Conservation (phyloP, 352 stramenopile species). For the Hyaloperonospora brassicae region DNA sequence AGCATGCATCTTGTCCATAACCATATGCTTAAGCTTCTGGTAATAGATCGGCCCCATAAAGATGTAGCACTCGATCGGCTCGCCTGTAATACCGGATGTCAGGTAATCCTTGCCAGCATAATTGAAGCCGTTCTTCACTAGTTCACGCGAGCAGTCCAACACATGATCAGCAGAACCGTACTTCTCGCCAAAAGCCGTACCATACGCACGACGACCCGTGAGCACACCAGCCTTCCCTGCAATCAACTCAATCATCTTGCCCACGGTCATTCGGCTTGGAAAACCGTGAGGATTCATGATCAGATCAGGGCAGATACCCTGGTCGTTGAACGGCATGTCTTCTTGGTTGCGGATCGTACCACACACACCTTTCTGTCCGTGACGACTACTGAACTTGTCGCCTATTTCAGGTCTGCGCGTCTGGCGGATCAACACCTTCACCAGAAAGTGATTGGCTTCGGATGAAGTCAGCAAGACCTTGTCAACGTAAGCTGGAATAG, state of each 20-base stretch:
- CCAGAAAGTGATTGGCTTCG: slow-evolving; percentile 95
- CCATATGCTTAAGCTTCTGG: slow-evolving; percentile 99
- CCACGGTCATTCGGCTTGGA: slow-evolving; percentile 98
- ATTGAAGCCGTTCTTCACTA: slow-evolving; percentile 97
- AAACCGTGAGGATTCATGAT: slow-evolving; percentile 99
- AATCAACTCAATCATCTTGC: slow-evolving; percentile 99
- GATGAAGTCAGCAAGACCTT: slow-evolving; percentile 98
- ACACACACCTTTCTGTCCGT: slow-evolving; percentile 99
- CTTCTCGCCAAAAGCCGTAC: slow-evolving; percentile 98
- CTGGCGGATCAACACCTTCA: slow-evolving; percentile 97
- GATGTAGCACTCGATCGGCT: slow-evolving; percentile 98
- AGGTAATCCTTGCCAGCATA: slow-evolving; percentile 98
- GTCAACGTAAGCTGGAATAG: slow-evolving; percentile 95
- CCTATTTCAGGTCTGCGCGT: slow-evolving; percentile 95
- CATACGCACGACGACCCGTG: slow-evolving; percentile 94
- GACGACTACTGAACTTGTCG: slow-evolving; percentile 99
- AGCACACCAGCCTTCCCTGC: slow-evolving; percentile 96
- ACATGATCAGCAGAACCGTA: slow-evolving; percentile 93
- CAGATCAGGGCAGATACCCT: slow-evolving; percentile 96
- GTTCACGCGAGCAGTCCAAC: slow-evolving; percentile 85
- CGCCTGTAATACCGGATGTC: slow-evolving; percentile 90
- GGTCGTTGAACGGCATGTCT: slow-evolving; percentile 99
- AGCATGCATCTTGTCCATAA: slow-evolving; percentile 99
- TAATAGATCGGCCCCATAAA: slow-evolving; percentile 99
- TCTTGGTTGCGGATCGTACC: slow-evolving; percentile 93